Conservation (phyloP, 1,284 basidiomycete genomes). For the Ganoderma sp. region DNA sequence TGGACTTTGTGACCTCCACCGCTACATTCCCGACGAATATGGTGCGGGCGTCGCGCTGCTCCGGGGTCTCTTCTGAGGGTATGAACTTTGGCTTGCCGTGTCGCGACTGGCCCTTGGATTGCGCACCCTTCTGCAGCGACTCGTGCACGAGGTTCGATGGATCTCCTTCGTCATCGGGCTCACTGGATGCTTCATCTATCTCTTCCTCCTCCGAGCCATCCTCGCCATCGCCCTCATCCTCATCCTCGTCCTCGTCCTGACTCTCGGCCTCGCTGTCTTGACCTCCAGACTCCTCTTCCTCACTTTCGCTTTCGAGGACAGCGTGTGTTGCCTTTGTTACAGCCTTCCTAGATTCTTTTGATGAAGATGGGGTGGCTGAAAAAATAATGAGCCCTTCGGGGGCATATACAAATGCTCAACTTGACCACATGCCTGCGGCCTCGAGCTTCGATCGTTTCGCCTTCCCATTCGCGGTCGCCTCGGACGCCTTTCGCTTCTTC, state of each 20-base stretch:
- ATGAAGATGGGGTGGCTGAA: constrained; percentile 19
- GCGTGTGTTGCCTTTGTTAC: constrained; percentile 4
- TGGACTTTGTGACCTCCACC: constrained; percentile 75
- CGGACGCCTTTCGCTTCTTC: constrained; percentile 36
- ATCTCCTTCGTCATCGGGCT: constrained; percentile 46
- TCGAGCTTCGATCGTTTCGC: constrained; percentile 30
- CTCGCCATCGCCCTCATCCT: constrained; percentile 24
- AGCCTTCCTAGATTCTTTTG: constrained; percentile 9
- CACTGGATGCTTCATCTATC: constrained; percentile 19
- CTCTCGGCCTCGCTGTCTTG: no score
- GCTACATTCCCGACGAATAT: constrained; percentile 94
- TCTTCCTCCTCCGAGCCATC: constrained; percentile 1
- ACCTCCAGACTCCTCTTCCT: constrained; percentile 10
- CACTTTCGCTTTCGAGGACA: constrained; percentile 20
- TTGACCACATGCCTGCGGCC: constrained; percentile 19
- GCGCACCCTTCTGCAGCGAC: constrained; percentile 37
- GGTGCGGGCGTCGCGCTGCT: constrained; percentile 79
- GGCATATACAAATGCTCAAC: neutral
- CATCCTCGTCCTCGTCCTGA: constrained; percentile 15
- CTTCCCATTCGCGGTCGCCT: constrained; percentile 21
- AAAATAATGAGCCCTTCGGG: neutral
- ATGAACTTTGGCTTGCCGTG: constrained; percentile 48
- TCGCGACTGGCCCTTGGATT: constrained; percentile 28
- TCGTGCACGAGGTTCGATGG: constrained; percentile 54
- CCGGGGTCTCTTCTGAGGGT: constrained; percentile 71